Base-by-base conservation (phyloP, 495 filamentous ascomycete genomes). In the Trichoderma erinaceum region DNA sequence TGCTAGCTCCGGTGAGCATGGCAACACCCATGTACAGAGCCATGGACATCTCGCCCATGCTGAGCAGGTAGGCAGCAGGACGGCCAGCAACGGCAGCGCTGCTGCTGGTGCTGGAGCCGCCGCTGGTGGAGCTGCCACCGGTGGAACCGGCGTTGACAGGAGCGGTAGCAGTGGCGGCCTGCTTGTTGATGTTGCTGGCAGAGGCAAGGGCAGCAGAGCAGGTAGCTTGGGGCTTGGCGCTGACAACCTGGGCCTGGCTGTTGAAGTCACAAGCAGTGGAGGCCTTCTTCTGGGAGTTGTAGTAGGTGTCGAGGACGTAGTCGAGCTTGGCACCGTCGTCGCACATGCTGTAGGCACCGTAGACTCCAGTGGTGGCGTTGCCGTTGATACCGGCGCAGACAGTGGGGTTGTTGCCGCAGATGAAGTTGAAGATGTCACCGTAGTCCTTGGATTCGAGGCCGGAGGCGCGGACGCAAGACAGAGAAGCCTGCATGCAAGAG, bases 311-410 rank as follows among this genome's bases (percentile, higher is more conserved):
- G 70, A 97, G 83, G 41, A 87, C 90, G 75, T 88, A 97, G 65
- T 87, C 88, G 29, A 98, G 87, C 79, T 95, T 85, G 77, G 96
- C 83, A 69, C 82, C 86, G 70, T 87, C 69, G 71, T 83, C 84
- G 83, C 95, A 99, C 91, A 97, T 96, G 77, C 88, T 86, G 81
- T 93, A 98, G 7, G 91, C 88, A 64, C 95, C 95, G 76, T 96
- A 99, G 27, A 80, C 80, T 64, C 92, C 95, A 25, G 83, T 86
- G 64, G 85, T 86, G 16, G 81, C 84, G 75, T 97, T 91, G 70
- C 83, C 79, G 58, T 76, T 76, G 75, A 98, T 89, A 50, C 92
- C 93, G 8, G 76, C 77, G 80, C 95, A 97, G 4, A 75, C 74
- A 35, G 71, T 71, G 12, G 64, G 66, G 68, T 82, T 80, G 68